Evolutionary conservation across 208 protist genomes (phyloP).

Genomic region (Trypanosoma platydactyli): DNA sequence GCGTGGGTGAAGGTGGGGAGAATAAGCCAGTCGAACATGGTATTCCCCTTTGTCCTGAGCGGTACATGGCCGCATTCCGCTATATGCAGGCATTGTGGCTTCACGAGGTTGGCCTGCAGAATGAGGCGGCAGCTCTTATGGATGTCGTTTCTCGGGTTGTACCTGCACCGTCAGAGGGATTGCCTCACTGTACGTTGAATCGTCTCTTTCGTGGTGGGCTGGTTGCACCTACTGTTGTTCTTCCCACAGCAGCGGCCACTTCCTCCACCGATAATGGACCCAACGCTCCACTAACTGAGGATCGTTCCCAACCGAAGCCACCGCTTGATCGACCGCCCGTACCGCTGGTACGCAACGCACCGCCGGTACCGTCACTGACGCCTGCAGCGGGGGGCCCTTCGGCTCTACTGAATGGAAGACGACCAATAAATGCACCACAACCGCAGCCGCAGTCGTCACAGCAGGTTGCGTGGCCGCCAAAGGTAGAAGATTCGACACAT

Average conservation of each 20-base stretch:
- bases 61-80: slow-evolving; percentile 37
- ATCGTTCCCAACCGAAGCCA: too few species aligned
- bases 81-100: slow-evolving; percentile 79
- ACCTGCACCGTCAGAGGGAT: slow-evolving; percentile 4
- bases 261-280: neutral
- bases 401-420: neutral
- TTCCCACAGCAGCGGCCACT: neutral
- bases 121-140: slow-evolving; percentile 31
- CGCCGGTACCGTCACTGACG: slow-evolving; percentile 8
- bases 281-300: too few species aligned
- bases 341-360: neutral
- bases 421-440: slow-evolving; percentile 6
- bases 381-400: neutral
- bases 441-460: slow-evolving; percentile 6
- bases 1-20: neutral
- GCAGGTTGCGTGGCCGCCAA: neutral
- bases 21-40: slow-evolving; percentile 28
- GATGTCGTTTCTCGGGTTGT: slow-evolving; percentile 5
- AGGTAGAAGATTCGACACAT: neutral
- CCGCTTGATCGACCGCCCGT: neutral
- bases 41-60: slow-evolving; percentile 36
- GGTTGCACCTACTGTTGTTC: neutral
- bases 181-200: slow-evolving; percentile 26
- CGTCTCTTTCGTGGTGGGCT: slow-evolving; percentile 11
- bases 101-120: slow-evolving; percentile 52